These are phyloP conservation scores for Biscutella laevigata DNA, from an alignment of 441 rosid genomes.

Conservation along the genomic window DNA sequence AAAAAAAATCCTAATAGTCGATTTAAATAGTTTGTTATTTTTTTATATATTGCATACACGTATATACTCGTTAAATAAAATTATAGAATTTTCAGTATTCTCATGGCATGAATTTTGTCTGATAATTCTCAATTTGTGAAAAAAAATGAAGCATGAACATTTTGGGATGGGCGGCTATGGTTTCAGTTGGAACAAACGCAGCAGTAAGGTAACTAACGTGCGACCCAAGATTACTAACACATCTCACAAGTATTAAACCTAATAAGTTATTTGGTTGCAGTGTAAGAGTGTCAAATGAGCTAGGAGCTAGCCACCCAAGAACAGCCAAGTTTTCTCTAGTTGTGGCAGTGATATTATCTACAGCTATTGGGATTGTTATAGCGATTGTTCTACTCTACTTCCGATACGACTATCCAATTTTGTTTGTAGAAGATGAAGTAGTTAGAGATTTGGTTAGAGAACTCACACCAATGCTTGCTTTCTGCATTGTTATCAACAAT, in stretches of 20 bases:
- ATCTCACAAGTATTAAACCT: too few relatives aligned
- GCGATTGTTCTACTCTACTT: constrained; percentile 35
- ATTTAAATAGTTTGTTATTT: too few relatives aligned
- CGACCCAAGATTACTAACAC: too few relatives aligned
- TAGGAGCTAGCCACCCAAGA: constrained; percentile 69
- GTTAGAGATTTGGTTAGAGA: constrained; percentile 46
- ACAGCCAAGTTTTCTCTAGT: constrained; percentile 48
- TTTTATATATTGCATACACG: too few relatives aligned
- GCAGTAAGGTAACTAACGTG: constrained; percentile 57
- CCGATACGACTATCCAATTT: constrained; percentile 35
- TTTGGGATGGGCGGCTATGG: constrained; percentile 63
- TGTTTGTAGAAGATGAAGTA: constrained; percentile 41
- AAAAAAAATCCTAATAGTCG: too few relatives aligned
- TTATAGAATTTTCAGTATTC: too few relatives aligned
- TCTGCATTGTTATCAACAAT: constrained; percentile 50
- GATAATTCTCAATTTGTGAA: too few relatives aligned
- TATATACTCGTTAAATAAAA: too few relatives aligned
- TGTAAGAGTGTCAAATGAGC: constrained; percentile 71
- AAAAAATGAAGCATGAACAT: constrained; percentile 57
- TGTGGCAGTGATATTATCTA: constrained; percentile 52
- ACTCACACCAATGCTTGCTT: constrained; percentile 65
- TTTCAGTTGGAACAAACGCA: constrained; percentile 58
- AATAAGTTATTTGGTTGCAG: too few relatives aligned
- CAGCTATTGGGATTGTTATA: constrained; percentile 35
- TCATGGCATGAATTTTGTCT: too few relatives aligned